These are phyloP conservation scores for Nemania abortiva DNA, from an alignment of 2,329 filamentous ascomycete genomes.

Conservation along the genomic window DNA sequence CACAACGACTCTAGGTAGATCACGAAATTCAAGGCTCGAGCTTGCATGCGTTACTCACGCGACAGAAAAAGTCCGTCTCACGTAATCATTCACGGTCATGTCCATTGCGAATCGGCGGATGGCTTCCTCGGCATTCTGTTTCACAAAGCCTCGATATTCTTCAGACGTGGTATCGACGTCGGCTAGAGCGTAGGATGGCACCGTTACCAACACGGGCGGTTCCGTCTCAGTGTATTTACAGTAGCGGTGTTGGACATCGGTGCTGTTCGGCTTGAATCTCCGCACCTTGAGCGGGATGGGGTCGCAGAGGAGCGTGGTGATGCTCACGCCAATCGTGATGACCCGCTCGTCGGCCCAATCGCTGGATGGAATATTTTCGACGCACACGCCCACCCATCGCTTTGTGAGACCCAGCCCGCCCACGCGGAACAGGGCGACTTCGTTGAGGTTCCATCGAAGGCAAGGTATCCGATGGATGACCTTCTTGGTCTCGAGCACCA, in stretches of 20 bases:
- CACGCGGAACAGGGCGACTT: constrained; percentile 57
- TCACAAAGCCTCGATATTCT: constrained; percentile 55
- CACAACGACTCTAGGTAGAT: not conserved
- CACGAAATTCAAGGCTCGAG: not conserved
- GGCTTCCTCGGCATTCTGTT: constrained; percentile 47
- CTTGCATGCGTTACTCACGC: constrained; percentile 46
- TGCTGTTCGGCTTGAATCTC: constrained; percentile 54
- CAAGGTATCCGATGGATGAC: constrained; percentile 61
- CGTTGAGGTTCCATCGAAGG: constrained; percentile 58
- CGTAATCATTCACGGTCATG: constrained; percentile 41
- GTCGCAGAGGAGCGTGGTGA: constrained; percentile 52
- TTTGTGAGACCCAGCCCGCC: constrained; percentile 59
- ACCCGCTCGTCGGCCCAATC: constrained; percentile 50
- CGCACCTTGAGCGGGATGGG: constrained; percentile 58
- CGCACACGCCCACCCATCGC: constrained; percentile 57
- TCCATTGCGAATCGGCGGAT: constrained; percentile 48
- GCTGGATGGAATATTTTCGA: constrained; percentile 54
- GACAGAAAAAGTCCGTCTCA: constrained; percentile 49
- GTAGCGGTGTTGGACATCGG: constrained; percentile 56
- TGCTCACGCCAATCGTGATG: constrained; percentile 55
- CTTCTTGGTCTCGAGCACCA: constrained; percentile 57
- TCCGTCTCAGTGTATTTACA: constrained; percentile 53
- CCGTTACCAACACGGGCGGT: constrained; percentile 44
- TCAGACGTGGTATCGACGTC: constrained; percentile 53
- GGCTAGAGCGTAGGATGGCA: constrained; percentile 58